These are phyloP conservation scores for Kodamaea leandrae DNA, from an alignment of 805 yeast species.

Conservation along the genomic window DNA sequence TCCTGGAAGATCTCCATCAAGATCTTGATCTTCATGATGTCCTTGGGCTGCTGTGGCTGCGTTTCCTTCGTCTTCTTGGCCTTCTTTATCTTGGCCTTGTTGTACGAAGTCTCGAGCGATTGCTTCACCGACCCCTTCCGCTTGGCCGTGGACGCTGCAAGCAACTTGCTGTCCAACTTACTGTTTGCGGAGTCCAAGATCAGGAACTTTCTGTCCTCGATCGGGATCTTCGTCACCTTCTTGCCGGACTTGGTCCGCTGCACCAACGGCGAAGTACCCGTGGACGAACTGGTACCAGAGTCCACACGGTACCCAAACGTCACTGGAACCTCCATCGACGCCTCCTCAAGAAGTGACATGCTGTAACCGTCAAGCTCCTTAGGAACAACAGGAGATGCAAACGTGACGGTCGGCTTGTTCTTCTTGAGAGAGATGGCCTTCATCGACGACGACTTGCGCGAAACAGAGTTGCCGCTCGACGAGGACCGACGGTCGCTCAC, in stretches of 20 bases:
- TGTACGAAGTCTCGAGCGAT: slow-evolving; percentile 7
- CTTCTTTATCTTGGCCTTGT: slow-evolving; percentile 4
- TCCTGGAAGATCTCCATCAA: slow-evolving; percentile 7
- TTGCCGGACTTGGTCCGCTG: neutral
- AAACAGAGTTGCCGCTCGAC: no score
- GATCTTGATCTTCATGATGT: slow-evolving; percentile 9
- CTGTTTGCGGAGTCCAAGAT: slow-evolving; percentile 2
- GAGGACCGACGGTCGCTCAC: no score
- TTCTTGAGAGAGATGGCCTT: slow-evolving; percentile 6
- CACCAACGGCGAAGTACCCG: neutral
- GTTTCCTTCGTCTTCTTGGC: slow-evolving; percentile 2
- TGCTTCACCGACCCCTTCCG: slow-evolving; percentile 4
- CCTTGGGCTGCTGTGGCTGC: neutral
- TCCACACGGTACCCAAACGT: slow-evolving; percentile 6
- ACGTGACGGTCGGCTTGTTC: slow-evolving; percentile 2
- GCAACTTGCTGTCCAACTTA: slow-evolving; percentile 5
- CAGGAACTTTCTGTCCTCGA: slow-evolving; percentile 6
- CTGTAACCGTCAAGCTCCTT: slow-evolving; percentile 4
- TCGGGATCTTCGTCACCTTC: slow-evolving; percentile 1
- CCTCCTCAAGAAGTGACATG: slow-evolving; percentile 3
- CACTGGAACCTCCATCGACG: neutral
- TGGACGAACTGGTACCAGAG: neutral
- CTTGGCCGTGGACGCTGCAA: neutral
- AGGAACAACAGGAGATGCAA: neutral
- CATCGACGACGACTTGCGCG: neutral